Percentiles rank a stretch among this genome's conserved stretches.
phyloP scores from a whole-genome alignment of 345 rosid species.

The Salix exigua region DNA sequence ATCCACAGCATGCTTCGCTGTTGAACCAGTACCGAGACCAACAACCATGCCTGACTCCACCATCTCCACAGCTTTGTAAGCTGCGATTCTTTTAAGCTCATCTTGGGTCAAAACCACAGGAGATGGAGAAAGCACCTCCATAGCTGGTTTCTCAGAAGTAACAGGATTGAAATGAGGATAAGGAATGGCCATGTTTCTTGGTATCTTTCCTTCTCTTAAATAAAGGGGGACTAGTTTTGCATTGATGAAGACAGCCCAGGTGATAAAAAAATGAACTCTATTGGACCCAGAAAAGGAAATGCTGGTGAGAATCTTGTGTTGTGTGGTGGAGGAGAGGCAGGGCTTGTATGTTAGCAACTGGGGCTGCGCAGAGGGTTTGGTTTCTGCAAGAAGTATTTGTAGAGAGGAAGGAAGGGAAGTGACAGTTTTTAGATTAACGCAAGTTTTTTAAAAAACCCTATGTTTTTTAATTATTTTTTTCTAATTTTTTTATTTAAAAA shows the following conservation, averaged over 20 bases:
- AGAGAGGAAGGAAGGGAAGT: neutral
- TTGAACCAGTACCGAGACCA: slow-evolving; percentile 96
- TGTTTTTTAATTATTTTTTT: no score
- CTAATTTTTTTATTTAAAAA: no score
- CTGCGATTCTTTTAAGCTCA: slow-evolving; percentile 68
- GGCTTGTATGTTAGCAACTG: no score
- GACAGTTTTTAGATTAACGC: no score
- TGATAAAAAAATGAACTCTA: neutral
- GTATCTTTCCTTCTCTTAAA: neutral
- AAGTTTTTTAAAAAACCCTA: no score
- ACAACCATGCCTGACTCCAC: slow-evolving; percentile 91
- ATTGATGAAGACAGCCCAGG: neutral
- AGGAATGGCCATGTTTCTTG: slow-evolving; percentile 7
- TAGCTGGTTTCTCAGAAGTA: neutral
- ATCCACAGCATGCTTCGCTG: slow-evolving; percentile 87
- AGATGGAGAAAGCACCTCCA: slow-evolving; percentile 11
- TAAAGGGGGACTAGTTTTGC: neutral
- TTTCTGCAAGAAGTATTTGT: neutral
- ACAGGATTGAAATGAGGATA: neutral
- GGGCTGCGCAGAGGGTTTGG: neutral
- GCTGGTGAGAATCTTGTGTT: no score
- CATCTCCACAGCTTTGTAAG: slow-evolving; percentile 79
- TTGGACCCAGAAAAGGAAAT: neutral
- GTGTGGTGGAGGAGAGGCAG: neutral
- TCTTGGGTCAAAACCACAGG: slow-evolving; percentile 52